Conservation (phyloP, 768 basidiomycete species). For the Lactarius psammicola region DNA sequence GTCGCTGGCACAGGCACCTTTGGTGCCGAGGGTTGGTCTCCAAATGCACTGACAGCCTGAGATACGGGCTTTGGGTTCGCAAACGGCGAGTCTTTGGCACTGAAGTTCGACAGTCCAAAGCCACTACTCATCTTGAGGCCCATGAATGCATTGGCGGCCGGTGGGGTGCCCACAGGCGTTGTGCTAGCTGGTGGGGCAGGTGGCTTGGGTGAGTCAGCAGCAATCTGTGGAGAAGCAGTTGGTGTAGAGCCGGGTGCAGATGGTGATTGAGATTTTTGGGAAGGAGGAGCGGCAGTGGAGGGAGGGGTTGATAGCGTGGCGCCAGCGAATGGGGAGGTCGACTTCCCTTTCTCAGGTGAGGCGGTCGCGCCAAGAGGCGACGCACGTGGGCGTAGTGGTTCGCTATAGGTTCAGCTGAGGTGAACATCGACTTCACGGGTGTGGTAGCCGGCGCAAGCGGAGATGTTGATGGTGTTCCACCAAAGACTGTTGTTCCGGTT, state of each 20-base stretch:
- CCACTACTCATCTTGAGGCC: conserved; percentile 23
- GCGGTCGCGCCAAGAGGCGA: conserved; percentile 9
- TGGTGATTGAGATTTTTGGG: conserved; percentile 4
- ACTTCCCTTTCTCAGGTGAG: conserved; percentile 1
- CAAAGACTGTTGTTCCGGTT: conserved; percentile 18
- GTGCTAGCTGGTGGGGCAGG: conserved; percentile 23
- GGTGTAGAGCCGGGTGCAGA: background rate
- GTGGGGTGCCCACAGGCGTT: conserved; percentile 30
- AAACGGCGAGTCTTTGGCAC: conserved; percentile 31
- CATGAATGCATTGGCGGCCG: conserved; percentile 25
- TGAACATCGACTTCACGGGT: conserved; percentile 7
- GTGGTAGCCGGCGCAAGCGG: conserved; percentile 6
- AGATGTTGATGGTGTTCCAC: conserved; percentile 5
- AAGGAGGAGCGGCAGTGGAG: background rate
- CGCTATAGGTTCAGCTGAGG: conserved; percentile 9
- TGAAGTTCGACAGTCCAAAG: conserved; percentile 27
- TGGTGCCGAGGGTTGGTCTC: conserved; percentile 14
- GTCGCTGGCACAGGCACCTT: conserved; percentile 32
- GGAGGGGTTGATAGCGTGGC: conserved; percentile 12
- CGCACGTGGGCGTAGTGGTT: conserved; percentile 20
- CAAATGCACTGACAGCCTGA: conserved; percentile 25
- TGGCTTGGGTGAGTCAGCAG: background rate
- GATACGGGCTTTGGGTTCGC: conserved; percentile 28
- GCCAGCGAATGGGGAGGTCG: background rate
- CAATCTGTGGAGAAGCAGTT: conserved; percentile 3